Conservation (phyloP, 2,329 filamentous ascomycete species). For the Domatiomyces catenatus region DNA sequence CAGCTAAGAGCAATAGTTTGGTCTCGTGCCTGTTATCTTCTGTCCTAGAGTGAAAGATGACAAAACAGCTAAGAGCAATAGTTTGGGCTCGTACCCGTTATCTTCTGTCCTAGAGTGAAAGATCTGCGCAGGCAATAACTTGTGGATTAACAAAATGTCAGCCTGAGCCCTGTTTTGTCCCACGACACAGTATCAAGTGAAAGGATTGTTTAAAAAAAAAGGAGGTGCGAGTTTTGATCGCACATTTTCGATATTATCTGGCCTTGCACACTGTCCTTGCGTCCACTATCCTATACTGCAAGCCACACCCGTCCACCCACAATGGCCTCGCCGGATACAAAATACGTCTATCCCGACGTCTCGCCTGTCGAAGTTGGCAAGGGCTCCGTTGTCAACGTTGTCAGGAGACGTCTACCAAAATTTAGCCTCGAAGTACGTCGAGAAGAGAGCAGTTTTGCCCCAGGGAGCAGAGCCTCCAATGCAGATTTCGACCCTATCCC, state of each 20-base stretch:
- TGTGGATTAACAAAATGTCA: not conserved
- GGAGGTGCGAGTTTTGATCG: too few relatives aligned
- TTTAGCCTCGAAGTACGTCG: constrained; percentile 12
- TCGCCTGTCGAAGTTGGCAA: constrained; percentile 7
- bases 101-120: too few relatives aligned
- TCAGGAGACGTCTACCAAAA: constrained; percentile 5
- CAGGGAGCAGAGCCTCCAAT: constrained; percentile 10
- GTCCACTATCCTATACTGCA: not conserved
- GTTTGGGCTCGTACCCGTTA: too few relatives aligned
- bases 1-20: too few relatives aligned
- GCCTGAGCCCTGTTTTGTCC: not conserved
- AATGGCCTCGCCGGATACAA: constrained; percentile 7
- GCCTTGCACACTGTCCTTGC: not conserved
- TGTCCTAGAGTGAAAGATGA: too few relatives aligned
- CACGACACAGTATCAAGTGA: not conserved
- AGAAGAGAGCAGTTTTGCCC: constrained; percentile 14
- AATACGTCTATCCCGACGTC: constrained; percentile 3
- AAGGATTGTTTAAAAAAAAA: not conserved
- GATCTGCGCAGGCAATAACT: too few relatives aligned
- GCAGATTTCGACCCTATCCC: constrained; percentile 22
- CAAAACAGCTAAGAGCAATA: too few relatives aligned
- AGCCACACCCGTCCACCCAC: not conserved
- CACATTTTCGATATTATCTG: not conserved
- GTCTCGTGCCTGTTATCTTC: too few relatives aligned
- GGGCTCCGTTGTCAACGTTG: not conserved